Evolutionary conservation across 179 eudicot species (phyloP), one percentile per base, ranked within the genome.

Genomic region (Beta corolliflora): DNA sequence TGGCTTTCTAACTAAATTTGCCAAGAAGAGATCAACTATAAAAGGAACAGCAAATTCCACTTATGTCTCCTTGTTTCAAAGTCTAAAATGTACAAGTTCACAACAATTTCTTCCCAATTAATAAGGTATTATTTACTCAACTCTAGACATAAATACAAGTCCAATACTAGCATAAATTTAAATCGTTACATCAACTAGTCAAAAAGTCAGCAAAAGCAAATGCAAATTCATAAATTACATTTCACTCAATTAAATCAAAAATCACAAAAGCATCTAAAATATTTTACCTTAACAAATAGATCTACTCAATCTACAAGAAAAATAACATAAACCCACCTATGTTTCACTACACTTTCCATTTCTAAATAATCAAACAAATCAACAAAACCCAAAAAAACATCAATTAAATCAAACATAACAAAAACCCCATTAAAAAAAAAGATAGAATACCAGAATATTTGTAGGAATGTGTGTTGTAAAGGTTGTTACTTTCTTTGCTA

Each of bases 401-500:
- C n/a, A 68, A 14, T 36, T 3, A 68, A 64, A 66, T 31, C 8
- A 9, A 53, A 50, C 29, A 4, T 5, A 1, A 58, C 23, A 14
- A 5, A 29, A 7, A 18, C 9, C 1, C 2, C 0, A 45, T 10
- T 5, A 44, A 81, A 58, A 6, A 14, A 73, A 14, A 50, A 15
- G 11, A 23, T 0, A 44, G 45, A 82, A 18, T 88, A 91, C 98
- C 98, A 74, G 98, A 91, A 90, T 89, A 89, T 79, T 93, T 94
- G 91, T 93, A 94, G 46, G 95, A 89, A 85, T 93, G 93, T 80
- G 84, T 76, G 72, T 91, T 96, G 93, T 81, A 94, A 50, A 94
- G 99, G 76, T 95, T 95, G 92, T 94, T 92, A 76, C 86, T 86
- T 83, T 95, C 99, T 79, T 86, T 89, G 88, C 92, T 91, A 81